Conservation (phyloP, 202 grass and related monocot species). For the Setaria italica region DNA sequence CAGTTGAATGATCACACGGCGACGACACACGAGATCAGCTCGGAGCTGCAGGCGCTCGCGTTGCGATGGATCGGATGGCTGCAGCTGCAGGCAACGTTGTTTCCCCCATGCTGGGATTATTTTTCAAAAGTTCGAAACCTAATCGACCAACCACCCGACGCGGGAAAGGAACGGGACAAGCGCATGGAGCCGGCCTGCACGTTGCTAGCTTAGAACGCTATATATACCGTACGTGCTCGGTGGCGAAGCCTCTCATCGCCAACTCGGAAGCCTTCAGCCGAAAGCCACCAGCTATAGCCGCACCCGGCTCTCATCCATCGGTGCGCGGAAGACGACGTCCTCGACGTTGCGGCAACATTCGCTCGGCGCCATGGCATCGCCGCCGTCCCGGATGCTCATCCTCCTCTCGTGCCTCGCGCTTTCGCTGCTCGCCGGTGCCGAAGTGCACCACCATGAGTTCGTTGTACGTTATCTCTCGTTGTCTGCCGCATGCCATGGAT, state of each 20-base stretch:
- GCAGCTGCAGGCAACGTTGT: not conserved
- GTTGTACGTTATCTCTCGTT: conserved; percentile 53
- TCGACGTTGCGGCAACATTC: not conserved
- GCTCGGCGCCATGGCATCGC: conserved; percentile 36
- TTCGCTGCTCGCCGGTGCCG: conserved; percentile 43
- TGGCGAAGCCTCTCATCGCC: conserved; percentile 37
- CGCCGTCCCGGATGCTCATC: conserved; percentile 32
- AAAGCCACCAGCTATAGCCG: not conserved
- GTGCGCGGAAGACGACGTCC: no score
- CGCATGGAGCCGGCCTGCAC: conserved; percentile 14
- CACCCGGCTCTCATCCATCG: no score
- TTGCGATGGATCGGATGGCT: not conserved
- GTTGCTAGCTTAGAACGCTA: not conserved
- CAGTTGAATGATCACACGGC: conserved; percentile 49
- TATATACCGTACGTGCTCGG: conserved; percentile 37
- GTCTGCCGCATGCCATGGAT: not conserved
- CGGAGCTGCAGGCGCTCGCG: not conserved
- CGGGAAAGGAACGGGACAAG: conserved; percentile 34
- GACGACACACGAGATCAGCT: conserved; percentile 1
- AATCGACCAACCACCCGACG: conserved; percentile 63
- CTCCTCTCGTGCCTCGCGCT: conserved; percentile 46
- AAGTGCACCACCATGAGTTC: conserved; percentile 84
- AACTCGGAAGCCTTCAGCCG: conserved; percentile 33
- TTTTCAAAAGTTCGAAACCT: conserved; percentile 65
- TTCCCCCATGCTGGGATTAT: not conserved